Conservation (phyloP, 176 grass and related monocot species). For the Rhipidocladum racemiflorum region DNA sequence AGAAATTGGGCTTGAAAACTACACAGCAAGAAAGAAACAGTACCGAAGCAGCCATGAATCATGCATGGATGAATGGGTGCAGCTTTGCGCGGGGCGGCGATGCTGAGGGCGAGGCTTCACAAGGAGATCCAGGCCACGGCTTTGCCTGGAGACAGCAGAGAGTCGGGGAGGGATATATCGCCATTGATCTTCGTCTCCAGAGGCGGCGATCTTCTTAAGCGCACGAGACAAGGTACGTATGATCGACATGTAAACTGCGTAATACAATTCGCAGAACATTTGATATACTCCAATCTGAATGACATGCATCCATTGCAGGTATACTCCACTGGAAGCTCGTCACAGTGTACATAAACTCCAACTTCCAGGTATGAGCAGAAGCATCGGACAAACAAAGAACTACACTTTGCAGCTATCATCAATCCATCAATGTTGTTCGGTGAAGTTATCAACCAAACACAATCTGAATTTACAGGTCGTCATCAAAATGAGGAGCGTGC, state of each 20-base stretch:
- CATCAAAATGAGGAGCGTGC: conserved; percentile 81
- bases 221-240: conserved; percentile 69
- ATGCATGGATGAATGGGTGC: not conserved
- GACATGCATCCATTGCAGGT: conserved; percentile 31
- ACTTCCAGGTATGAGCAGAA: conserved; percentile 52
- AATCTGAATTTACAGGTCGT: conserved; percentile 42
- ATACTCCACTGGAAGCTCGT: conserved; percentile 95
- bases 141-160: conserved; percentile 42
- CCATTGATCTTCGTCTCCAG: conserved; percentile 71
- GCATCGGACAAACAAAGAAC: not conserved
- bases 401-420: not conserved
- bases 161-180: conserved; percentile 52
- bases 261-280: not conserved
- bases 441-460: not conserved
- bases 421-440: not conserved
- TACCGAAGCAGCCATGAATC: not conserved
- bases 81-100: conserved; percentile 75
- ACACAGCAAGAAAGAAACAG: not conserved
- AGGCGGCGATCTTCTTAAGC: conserved; percentile 85
- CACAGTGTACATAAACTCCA: conserved; percentile 61
- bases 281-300: not conserved
- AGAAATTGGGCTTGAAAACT: not conserved
- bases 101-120: conserved; percentile 76
- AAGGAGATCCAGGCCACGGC: conserved; percentile 71
- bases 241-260: not conserved